Evolutionary conservation across 148 eudicot species (phyloP).

Genomic region (Rhododendron mucronatum): DNA sequence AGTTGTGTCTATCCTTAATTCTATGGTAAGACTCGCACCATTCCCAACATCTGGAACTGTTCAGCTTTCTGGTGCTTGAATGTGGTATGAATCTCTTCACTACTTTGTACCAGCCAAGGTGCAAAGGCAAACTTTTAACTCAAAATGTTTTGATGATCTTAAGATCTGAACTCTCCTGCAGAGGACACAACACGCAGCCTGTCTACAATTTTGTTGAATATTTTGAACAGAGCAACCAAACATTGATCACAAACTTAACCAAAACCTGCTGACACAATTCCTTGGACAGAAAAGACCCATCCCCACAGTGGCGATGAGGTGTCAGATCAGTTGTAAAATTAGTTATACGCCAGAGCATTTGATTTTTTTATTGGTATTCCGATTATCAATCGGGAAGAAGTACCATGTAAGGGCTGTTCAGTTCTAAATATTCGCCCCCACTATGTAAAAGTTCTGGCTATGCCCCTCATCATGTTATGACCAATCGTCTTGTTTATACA

Average conservation of each 20-base stretch:
- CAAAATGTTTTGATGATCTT: neutral
- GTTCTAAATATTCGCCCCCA: neutral
- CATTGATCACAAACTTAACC: neutral
- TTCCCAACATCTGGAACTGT: neutral
- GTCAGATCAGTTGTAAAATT: neutral
- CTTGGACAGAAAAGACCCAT: neutral
- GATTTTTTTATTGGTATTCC: neutral
- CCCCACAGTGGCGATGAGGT: neutral
- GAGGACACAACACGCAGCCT: neutral
- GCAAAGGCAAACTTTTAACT: neutral
- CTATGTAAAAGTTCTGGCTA: neutral
- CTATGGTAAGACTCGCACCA: constrained; percentile 30
- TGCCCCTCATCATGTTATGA: neutral
- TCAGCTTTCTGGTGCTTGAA: neutral
- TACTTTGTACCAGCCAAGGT: neutral
- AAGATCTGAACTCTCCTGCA: neutral
- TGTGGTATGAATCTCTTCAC: neutral
- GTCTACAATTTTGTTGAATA: neutral
- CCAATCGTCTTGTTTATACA: too few species aligned
- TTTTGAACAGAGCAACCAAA: neutral
- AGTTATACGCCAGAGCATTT: neutral
- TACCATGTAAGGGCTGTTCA: neutral
- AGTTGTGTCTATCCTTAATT: constrained; percentile 47
- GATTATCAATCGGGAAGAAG: neutral
- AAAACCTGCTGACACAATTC: neutral